These are phyloP conservation scores for Hyaloperonospora arabidopsidis DNA, from an alignment of 352 stramenopile species.

Conservation along the genomic window DNA sequence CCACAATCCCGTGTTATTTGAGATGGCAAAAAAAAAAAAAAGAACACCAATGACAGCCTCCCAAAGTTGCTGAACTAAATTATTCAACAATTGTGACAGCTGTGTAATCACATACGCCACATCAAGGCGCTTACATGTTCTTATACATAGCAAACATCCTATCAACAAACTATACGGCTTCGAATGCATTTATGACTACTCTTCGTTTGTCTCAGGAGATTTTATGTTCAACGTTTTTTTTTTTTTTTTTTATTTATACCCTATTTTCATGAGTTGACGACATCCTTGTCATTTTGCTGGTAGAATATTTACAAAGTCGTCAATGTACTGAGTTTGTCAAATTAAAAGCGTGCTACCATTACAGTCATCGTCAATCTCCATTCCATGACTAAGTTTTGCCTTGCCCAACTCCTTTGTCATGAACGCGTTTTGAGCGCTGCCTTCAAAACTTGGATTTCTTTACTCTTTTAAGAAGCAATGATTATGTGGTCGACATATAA, in stretches of 20 bases:
- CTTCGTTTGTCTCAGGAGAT: neutral
- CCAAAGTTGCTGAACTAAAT: neutral
- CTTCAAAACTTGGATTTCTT: too few relatives aligned
- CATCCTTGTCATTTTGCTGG: conserved; percentile 6
- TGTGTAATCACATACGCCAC: neutral
- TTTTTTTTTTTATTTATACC: too few relatives aligned
- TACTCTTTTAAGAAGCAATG: too few relatives aligned
- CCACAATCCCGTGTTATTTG: too few relatives aligned
- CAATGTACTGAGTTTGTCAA: conserved; percentile 2
- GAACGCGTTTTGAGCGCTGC: too few relatives aligned
- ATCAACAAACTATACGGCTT: neutral
- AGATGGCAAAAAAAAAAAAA: too few relatives aligned
- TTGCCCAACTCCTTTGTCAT: too few relatives aligned
- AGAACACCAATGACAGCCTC: neutral
- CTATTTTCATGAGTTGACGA: conserved; percentile 3
- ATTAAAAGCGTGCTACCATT: too few relatives aligned
- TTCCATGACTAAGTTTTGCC: too few relatives aligned
- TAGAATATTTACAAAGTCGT: conserved; percentile 5
- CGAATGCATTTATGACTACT: neutral
- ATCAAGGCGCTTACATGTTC: neutral
- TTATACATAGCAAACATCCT: neutral
- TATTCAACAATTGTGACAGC: neutral
- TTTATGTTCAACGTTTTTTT: conserved; percentile 4
- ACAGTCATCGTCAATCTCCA: too few relatives aligned
- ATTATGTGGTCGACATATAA: too few relatives aligned